Conservation (phyloP, 441 rosid species). For the Syzygium malaccense region DNA sequence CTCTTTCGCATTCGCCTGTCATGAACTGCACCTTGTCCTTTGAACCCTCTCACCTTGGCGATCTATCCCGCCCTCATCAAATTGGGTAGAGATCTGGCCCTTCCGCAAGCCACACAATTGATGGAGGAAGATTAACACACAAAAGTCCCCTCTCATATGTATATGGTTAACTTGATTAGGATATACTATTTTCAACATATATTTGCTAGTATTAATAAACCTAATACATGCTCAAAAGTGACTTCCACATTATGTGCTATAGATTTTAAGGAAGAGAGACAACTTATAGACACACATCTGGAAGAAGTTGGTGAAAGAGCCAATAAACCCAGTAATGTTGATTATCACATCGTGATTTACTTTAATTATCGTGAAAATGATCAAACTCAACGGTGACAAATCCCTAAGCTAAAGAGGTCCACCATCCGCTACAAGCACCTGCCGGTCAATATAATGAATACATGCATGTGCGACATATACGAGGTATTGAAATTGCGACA, state of each 20-base stretch:
- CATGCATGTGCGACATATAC: background rate
- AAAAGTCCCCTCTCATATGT: background rate
- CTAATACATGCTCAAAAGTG: background rate
- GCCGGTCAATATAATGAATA: background rate
- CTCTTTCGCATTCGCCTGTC: background rate
- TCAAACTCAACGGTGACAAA: background rate
- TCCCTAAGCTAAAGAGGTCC: background rate
- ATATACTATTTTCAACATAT: background rate
- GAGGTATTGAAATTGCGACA: background rate
- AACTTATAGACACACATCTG: background rate
- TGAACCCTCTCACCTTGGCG: background rate
- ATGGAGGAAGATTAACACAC: background rate
- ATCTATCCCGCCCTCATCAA: background rate
- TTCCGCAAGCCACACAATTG: background rate
- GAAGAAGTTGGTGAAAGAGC: background rate
- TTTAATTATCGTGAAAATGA: background rate
- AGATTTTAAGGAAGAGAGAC: background rate
- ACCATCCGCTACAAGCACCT: background rate
- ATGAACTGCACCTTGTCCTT: background rate
- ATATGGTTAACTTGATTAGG: background rate
- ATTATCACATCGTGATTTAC: background rate
- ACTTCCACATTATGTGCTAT: background rate
- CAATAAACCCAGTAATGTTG: background rate
- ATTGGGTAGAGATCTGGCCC: background rate
- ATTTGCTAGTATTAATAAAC: background rate